A percentile compares a stretch with the other conserved stretches of the same genome.
These are phyloP conservation scores for Ottelia alismoides DNA, from an alignment of 106 monocot genomes.

Conservation along the genomic window DNA sequence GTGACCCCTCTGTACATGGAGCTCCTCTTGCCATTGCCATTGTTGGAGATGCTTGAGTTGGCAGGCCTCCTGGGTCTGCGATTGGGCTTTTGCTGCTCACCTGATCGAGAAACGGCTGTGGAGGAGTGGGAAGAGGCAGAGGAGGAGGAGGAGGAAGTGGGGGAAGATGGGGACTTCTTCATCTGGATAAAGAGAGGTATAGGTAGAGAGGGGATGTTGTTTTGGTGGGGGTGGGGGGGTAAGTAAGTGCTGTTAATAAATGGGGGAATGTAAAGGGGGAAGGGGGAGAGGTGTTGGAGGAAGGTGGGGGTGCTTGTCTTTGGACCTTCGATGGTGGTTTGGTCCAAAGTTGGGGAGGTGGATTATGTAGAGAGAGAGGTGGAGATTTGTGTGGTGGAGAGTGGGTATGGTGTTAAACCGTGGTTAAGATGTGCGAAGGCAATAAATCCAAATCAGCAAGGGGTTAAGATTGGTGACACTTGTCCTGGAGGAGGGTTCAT, in stretches of 20 bases:
- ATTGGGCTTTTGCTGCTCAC: background rate
- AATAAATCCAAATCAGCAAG: background rate
- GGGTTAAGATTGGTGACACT: background rate
- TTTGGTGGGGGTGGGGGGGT: background rate
- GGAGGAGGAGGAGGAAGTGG: too few species aligned
- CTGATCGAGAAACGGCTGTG: background rate
- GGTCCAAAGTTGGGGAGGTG: background rate
- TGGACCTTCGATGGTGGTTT: background rate
- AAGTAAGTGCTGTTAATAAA: background rate
- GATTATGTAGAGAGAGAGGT: background rate
- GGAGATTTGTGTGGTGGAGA: background rate
- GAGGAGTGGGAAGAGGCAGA: too few species aligned
- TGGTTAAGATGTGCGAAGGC: background rate
- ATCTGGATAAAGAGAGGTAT: too few species aligned
- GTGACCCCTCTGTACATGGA: conserved; percentile 69
- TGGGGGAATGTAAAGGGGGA: background rate
- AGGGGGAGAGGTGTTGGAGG: background rate
- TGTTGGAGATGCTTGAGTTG: too few species aligned
- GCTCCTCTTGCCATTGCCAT: conserved; percentile 37
- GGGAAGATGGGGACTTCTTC: too few species aligned
- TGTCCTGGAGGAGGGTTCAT: background rate
- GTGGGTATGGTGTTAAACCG: background rate
- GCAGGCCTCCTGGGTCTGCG: background rate
- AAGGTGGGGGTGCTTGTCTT: background rate
- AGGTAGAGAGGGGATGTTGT: conserved; percentile 23